Base-by-base conservation (phyloP, 176 grass and related monocot genomes). In the Zea luxurians region DNA sequence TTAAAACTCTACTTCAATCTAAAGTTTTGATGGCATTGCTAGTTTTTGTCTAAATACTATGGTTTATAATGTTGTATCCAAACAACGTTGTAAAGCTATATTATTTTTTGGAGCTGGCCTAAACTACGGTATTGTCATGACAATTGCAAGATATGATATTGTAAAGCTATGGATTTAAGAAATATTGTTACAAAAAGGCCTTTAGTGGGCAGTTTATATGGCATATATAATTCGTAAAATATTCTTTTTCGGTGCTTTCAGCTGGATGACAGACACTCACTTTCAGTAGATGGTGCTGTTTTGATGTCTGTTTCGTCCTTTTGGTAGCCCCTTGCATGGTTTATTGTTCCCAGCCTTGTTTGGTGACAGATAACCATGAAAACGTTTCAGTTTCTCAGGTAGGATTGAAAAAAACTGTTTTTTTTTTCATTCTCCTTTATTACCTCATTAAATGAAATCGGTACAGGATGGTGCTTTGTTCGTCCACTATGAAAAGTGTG, bases 321-420 rank as follows among this genome's bases (percentile, higher is more conserved):
- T 70, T 62, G 74, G 8, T 76, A 69, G 27, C 12, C 53, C 40
- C 77, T 69, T 17, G 53, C 35, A 10, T 64, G 42, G 50, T 70
- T 72, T 84, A 50, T 12, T 69, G 8, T 69, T 67, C 59, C 73
- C 13, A 47, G 45, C 45, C 36, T 84, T 70, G 40, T 73, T 48
- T 8, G 6, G 35, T 58, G 59, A 17, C 42, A 74, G 48, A 17
- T 35, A 67, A 67, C 35, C 41, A 49, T 72, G 35, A 60, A 68
- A 61, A 42, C 5, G 8, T 85, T 67, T 85, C 69, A 38, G 48
- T 85, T 74, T 80, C 48, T 74, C 68, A 60, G 61, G n/a, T 60
- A 49, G 34, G 61, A 74, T 48, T 80, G 41, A 40, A 3, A 40
- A 40, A 40, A 84, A 62, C 49, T 86, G 41, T 80, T 50, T 62